These are phyloP conservation scores for Acrocalymma vagum DNA, from an alignment of 2,329 filamentous ascomycete species.

Conservation along the genomic window DNA sequence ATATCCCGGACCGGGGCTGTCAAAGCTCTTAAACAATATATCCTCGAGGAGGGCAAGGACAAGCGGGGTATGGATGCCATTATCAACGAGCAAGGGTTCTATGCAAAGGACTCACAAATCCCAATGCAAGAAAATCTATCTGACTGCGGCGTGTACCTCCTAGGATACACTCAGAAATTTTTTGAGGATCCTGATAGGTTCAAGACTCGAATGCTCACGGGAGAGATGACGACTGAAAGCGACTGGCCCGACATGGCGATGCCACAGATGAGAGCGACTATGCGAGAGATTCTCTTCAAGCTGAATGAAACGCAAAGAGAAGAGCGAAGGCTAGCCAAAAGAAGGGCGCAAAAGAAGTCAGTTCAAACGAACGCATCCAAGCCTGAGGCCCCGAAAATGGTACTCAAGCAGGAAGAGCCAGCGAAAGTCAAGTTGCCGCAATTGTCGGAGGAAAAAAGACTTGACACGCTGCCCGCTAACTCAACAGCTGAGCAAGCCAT, in stretches of 20 bases:
- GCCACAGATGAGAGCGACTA: constrained; percentile 67
- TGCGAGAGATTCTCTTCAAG: constrained; percentile 71
- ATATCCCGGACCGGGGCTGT: constrained; percentile 66
- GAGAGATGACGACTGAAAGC: constrained; percentile 64
- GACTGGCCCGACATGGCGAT: constrained; percentile 66
- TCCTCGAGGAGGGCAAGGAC: constrained; percentile 74
- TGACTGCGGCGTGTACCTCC: constrained; percentile 88
- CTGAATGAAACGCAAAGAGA: constrained; percentile 68
- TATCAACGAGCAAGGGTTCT: constrained; percentile 65
- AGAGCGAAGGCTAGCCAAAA: constrained; percentile 44
- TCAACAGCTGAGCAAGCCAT: no score
- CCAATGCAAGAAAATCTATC: constrained; percentile 84
- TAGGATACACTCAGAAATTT: constrained; percentile 87
- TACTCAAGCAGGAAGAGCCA: constrained; percentile 14
- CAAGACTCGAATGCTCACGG: constrained; percentile 70
- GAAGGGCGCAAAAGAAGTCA: constrained; percentile 10
- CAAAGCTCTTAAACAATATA: constrained; percentile 76
- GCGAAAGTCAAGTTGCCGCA: constrained; percentile 2
- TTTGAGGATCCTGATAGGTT: constrained; percentile 77
- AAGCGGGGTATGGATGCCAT: constrained; percentile 63
- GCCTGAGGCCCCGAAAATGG: no score
- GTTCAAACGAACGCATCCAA: no score
- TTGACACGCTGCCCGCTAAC: no score
- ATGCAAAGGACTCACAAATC: constrained; percentile 69
- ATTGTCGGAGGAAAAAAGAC: no score